Base-by-base conservation (phyloP, 306 rosid genomes). In the Fragaria ananassa region DNA sequence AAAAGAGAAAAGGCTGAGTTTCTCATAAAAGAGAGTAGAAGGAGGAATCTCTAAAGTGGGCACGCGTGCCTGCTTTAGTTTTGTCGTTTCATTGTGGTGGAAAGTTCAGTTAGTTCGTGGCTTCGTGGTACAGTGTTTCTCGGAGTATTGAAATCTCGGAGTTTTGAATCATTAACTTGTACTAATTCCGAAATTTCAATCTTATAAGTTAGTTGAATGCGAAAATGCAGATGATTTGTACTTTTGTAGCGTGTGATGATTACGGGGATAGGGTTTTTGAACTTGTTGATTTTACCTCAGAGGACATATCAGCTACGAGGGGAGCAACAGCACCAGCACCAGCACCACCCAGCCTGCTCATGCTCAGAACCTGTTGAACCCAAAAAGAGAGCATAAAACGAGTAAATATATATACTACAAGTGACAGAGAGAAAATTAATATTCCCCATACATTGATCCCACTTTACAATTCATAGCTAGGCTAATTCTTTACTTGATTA, bases 311-410 rank as follows among this genome's bases (percentile, higher is more conserved):
- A 66, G 96, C 92, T 57, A 87, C 96, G 8, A 89, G 93, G 61
- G 99, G 98, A 71, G 96, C 98, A 0, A 91, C 97, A 7, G 96
- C 93, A 14, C 89, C 92, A 7, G 96, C 93, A 14, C 89, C 92
- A 46, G 98, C 99, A 78, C 98, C 98, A 61, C 99, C 99, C 84
- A 96, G 85, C 81, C 99, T 86, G 86, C 99, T 96, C 99, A 96
- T 92, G 90, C 99, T 96, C 77, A 96, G 88, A 77, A 96, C 99
- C 99, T 96, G 79, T 46, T 44, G 68, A 56, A 25, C 41, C 66
- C 42, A 21, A 42, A 42, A 5, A 0, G 68, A 31, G 23, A 34
- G 68, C 9, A 57, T 71, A 29, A 42, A 64, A 62, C 15, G 39
- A 35, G 12, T 47, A 31, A 27, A 27, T 61, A 81, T 10, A 39